Evolutionary conservation across 2,329 filamentous ascomycete species (phyloP).

Genomic region (Fusarium kyushuense): DNA sequence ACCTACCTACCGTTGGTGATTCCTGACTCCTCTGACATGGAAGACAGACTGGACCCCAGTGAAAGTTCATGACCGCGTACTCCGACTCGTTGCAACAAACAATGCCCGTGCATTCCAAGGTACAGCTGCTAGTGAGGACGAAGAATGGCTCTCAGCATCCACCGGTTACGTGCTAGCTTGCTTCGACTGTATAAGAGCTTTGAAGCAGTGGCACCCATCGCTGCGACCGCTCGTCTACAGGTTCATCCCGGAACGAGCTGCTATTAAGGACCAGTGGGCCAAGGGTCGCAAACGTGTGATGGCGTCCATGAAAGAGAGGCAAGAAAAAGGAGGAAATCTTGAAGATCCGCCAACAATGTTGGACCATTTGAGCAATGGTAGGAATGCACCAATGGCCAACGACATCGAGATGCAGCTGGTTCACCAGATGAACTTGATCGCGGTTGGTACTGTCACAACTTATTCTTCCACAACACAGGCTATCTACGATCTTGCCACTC

Average conservation of each 20-base stretch:
- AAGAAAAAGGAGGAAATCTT: neutral
- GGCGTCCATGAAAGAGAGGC: constrained; percentile 3
- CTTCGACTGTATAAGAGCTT: constrained; percentile 26
- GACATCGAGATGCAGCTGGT: constrained; percentile 19
- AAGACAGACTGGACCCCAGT: constrained; percentile 13
- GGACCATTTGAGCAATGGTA: constrained; percentile 18
- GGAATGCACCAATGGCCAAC: constrained; percentile 1
- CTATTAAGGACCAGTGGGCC: constrained; percentile 22
- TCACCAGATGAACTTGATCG: constrained; percentile 27
- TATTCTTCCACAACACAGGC: constrained; percentile 36
- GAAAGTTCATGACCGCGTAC: constrained; percentile 12
- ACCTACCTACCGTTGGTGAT: fast-evolving
- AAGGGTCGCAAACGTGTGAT: constrained; percentile 13
- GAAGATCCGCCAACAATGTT: constrained; percentile 10
- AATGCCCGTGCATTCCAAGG: constrained; percentile 26
- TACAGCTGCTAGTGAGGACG: constrained; percentile 15
- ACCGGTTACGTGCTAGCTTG: constrained; percentile 19
- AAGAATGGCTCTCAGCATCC: constrained; percentile 13
- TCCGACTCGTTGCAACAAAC: constrained; percentile 18
- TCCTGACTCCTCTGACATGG: fast-evolving
- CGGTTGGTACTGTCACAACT: constrained; percentile 35
- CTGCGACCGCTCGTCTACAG: constrained; percentile 15
- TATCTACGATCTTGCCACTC: constrained; percentile 40
- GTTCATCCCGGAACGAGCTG: constrained; percentile 16
- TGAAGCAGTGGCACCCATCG: constrained; percentile 26